phyloP scores from a whole-genome alignment of 768 basidiomycete genomes.

The Tephrocybe rancida region DNA sequence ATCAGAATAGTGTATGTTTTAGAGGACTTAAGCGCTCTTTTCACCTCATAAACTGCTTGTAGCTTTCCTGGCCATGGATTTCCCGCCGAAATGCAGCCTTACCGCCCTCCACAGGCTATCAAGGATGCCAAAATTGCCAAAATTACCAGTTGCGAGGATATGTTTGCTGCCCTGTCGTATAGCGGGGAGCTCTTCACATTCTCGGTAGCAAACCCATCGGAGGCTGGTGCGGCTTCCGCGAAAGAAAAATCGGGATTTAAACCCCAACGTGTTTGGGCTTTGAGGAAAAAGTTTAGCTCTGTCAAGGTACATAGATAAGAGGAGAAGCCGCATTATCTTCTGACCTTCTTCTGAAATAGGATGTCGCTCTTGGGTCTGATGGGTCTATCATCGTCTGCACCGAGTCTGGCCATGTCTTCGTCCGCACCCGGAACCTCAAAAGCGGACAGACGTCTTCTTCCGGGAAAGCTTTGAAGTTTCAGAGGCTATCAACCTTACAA shows the following conservation, averaged over 20 bases:
- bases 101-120: constrained; percentile 79
- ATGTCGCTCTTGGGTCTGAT: constrained; percentile 87
- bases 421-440: constrained; percentile 64
- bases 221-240: constrained; percentile 29
- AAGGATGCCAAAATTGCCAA: constrained; percentile 76
- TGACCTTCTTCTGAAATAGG: constrained; percentile 40
- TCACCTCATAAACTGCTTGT: neutral
- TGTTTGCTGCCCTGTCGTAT: constrained; percentile 80
- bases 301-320: constrained; percentile 55
- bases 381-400: constrained; percentile 92
- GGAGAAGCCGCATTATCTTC: neutral
- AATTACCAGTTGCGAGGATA: constrained; percentile 75
- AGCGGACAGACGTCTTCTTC: constrained; percentile 24
- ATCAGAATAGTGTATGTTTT: constrained; percentile 69
- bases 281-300: constrained; percentile 84
- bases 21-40: neutral
- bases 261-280: constrained; percentile 90
- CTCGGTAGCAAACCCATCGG: constrained; percentile 38
- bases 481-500: constrained; percentile 79
- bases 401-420: constrained; percentile 91
- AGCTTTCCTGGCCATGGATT: constrained; percentile 82
- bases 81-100: constrained; percentile 73
- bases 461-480: constrained; percentile 72
- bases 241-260: constrained; percentile 50
- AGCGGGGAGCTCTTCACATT: constrained; percentile 95